Evolutionary conservation across 805 yeast species (phyloP).

Genomic region (Hyphopichia homilentoma): DNA sequence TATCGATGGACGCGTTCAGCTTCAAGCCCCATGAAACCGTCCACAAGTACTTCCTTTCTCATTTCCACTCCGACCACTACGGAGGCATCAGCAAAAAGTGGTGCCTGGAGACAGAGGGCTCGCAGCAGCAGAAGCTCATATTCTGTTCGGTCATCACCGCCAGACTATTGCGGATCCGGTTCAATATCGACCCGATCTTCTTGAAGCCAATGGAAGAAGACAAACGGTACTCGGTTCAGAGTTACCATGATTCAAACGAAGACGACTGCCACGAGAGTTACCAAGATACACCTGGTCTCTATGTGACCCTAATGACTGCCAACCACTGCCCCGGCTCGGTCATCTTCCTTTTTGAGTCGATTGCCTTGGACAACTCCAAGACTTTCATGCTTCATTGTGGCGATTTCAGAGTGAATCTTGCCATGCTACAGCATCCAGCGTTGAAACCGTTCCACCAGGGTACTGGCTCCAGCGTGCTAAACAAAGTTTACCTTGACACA

Average conservation of each 20-base stretch:
- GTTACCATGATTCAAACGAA: conserved; percentile 2
- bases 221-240: conserved; percentile 30
- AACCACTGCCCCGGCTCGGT: conserved; percentile 98
- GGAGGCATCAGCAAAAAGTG: conserved; percentile 79
- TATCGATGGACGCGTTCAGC: conserved; percentile 66
- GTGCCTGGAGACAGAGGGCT: conserved; percentile 45
- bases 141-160: conserved; percentile 74
- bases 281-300: conserved; percentile 25
- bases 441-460: conserved; percentile 16
- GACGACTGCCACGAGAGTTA: conserved; percentile 15
- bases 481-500: conserved; percentile 80
- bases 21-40: conserved; percentile 45
- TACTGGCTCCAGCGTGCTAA: conserved; percentile 25
- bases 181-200: conserved; percentile 51
- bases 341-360: conserved; percentile 64
- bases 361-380: conserved; percentile 15
- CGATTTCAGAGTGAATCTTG: conserved; percentile 72
- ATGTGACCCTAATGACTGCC: conserved; percentile 71
- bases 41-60: conserved; percentile 60
- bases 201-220: conserved; percentile 39
- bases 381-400: conserved; percentile 75
- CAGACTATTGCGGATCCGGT: conserved; percentile 48
- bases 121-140: conserved; percentile 34
- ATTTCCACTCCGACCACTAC: conserved; percentile 93
- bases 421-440: conserved; percentile 42